phyloP scores from a whole-genome alignment of 2,329 filamentous ascomycete genomes.

The Cladosporium phlei region DNA sequence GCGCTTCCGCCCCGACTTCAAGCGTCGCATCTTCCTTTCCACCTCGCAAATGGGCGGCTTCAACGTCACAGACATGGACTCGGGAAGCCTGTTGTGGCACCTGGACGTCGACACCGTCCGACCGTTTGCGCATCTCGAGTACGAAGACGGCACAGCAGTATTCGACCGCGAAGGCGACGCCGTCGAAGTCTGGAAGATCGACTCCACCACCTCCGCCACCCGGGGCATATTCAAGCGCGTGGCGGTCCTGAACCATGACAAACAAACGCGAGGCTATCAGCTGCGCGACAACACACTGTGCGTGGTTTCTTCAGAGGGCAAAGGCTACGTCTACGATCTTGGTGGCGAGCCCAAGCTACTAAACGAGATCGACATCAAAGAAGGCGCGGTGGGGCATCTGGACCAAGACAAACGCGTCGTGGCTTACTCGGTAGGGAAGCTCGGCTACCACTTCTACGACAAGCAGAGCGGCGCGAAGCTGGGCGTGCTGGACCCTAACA shows the following conservation, averaged over 20 bases:
- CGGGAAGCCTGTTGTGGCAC: slow-evolving; percentile 38
- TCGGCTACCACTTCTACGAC: slow-evolving; percentile 41
- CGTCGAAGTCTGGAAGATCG: slow-evolving; percentile 43
- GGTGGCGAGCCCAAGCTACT: slow-evolving; percentile 30
- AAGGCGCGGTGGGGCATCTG: slow-evolving; percentile 42
- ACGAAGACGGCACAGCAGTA: slow-evolving; percentile 43
- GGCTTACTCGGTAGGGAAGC: slow-evolving; percentile 41
- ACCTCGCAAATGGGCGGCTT: slow-evolving; percentile 44
- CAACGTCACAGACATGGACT: slow-evolving; percentile 45
- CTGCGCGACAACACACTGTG: slow-evolving; percentile 42
- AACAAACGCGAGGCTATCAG: slow-evolving; percentile 44
- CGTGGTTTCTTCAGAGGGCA: slow-evolving; percentile 42
- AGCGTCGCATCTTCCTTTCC: slow-evolving; percentile 43
- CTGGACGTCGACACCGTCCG: slow-evolving; percentile 30
- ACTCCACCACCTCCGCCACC: slow-evolving; percentile 20
- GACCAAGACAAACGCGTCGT: slow-evolving; percentile 40
- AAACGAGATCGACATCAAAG: slow-evolving; percentile 37
- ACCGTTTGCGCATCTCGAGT: slow-evolving; percentile 45
- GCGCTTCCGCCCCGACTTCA: slow-evolving; percentile 45
- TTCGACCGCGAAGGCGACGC: slow-evolving; percentile 43
- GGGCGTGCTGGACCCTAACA: slow-evolving; percentile 36
- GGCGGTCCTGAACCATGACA: slow-evolving; percentile 39
- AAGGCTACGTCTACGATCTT: slow-evolving; percentile 45
- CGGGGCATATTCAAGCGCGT: slow-evolving; percentile 40
- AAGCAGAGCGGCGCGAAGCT: slow-evolving; percentile 38